Conservation (phyloP, 495 filamentous ascomycete species). For the Letharia lupina region DNA sequence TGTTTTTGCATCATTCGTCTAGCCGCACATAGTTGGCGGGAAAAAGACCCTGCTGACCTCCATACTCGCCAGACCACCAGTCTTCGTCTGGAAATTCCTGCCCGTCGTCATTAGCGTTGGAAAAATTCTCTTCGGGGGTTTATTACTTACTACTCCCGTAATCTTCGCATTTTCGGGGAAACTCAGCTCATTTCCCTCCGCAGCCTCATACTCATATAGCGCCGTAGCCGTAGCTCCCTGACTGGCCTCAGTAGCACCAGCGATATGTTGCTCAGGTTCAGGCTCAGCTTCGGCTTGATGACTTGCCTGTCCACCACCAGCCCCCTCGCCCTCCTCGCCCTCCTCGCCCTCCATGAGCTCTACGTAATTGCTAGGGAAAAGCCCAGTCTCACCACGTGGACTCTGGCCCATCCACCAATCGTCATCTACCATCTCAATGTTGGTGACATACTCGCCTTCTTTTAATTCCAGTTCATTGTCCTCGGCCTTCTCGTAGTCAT, state of each 20-base stretch:
- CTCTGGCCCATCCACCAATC: constrained; percentile 99
- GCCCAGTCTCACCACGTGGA: constrained; percentile 63
- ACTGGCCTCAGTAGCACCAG: constrained; percentile 25
- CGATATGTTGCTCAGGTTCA: constrained; percentile 25
- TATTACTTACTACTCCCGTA: constrained; percentile 47
- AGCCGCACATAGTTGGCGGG: constrained; percentile 75
- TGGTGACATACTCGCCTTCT: constrained; percentile 87
- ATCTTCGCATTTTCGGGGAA: constrained; percentile 88
- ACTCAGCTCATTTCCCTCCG: constrained; percentile 92
- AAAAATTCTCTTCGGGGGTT: constrained; percentile 1
- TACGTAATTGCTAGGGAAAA: constrained; percentile 97
- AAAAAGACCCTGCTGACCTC: constrained; percentile 78
- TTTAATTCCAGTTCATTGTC: constrained; percentile 88
- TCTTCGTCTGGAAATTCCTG: constrained; percentile 96
- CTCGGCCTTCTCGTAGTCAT: constrained; percentile 95
- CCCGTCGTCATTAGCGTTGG: constrained; percentile 7
- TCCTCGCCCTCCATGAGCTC: constrained; percentile 62
- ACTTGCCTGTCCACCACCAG: constrained; percentile 20
- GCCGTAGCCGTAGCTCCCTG: constrained; percentile 64
- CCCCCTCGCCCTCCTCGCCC: constrained; percentile 29
- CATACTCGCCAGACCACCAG: constrained; percentile 91
- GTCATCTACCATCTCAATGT: constrained; percentile 93
- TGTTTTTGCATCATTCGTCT: constrained; percentile 35
- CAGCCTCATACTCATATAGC: constrained; percentile 93
- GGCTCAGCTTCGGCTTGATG: constrained; percentile 27